Evolutionary conservation across 352 stramenopile species (phyloP), one percentile per base, ranked within the genome.

Genomic region (Phytophthora citricola): DNA sequence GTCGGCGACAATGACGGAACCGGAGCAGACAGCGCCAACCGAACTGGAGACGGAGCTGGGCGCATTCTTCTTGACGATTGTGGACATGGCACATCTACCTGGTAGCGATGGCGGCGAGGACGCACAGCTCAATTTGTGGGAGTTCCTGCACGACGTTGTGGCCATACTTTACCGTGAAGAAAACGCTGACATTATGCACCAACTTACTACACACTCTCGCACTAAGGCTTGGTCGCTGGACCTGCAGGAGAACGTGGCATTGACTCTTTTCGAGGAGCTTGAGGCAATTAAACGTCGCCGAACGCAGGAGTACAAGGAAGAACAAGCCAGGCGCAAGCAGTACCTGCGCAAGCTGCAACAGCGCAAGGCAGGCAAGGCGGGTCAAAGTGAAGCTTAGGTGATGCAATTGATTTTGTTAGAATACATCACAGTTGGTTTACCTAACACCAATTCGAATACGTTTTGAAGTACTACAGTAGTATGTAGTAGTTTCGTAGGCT

Each of bases 51-150:
- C 78, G 27, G 73, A 83, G 32, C 34, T 93, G 3, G 85, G 83
- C 17, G 73, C 79, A 1, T 90, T 82, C 58, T 85, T 89, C 45
- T 52, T 93, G n/a, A 76, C 85, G 5, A 77, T 73, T 36, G 54
- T 85, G 5, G 70, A 79, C 38, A 60, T 89, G 26, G 43, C 62
- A 17, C 63, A 74, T n/a, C 66, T 92, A 26, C 79, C 83, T 41
- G 40, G 54, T 2, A 59, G 51, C 15, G 53, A 61, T 20, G 56
- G 50, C 26, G 24, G 34, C 8, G 69, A 73, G 17, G 63, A 73
- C 11, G 29, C 63, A 6, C 45, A 73, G 1, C 74, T 90, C 17
- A 55, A 74, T 29, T 50, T 91, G 41, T 85, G 77, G 71, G 73
- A 86, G 20, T 81, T 91, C 39, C 41, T 93, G 11, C 44, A 61